A percentile compares a stretch with the other conserved stretches of the same genome.
phyloP scores from a whole-genome alignment of 352 stramenopile species.

The Globisporangium paroecandrum region DNA sequence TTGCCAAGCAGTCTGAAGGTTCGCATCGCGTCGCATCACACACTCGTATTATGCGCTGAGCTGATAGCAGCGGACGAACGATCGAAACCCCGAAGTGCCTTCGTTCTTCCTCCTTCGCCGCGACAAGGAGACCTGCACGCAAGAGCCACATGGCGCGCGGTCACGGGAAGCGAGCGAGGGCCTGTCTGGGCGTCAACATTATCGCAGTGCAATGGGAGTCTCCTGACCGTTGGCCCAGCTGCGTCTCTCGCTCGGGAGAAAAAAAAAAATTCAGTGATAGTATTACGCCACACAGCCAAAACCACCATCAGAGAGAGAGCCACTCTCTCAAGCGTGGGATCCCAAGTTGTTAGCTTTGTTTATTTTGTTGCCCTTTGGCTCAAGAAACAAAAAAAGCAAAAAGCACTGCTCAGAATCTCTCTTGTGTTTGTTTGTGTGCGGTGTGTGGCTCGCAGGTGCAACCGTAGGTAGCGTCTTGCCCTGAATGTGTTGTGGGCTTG shows the following conservation, averaged over 20 bases:
- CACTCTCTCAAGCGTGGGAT: neutral
- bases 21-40: neutral
- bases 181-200: neutral
- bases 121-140: neutral
- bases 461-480: constrained; percentile 6
- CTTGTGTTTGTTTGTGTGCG: neutral
- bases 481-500: neutral
- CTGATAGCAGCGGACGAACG: neutral
- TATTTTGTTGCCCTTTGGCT: neutral
- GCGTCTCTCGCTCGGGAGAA: neutral
- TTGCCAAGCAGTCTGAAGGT: neutral
- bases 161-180: neutral
- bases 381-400: too few species aligned
- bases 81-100: neutral
- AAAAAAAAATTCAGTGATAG: neutral
- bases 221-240: neutral
- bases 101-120: neutral
- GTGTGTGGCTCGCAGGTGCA: neutral
- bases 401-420: neutral
- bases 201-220: neutral
- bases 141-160: neutral
- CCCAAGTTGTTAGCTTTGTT: neutral
- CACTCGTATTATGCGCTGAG: too few species aligned
- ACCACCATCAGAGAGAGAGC: neutral
- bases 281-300: neutral